These are phyloP conservation scores for Arxiozyma telluris DNA, from an alignment of 1,139 yeast genomes.

Conservation along the genomic window DNA sequence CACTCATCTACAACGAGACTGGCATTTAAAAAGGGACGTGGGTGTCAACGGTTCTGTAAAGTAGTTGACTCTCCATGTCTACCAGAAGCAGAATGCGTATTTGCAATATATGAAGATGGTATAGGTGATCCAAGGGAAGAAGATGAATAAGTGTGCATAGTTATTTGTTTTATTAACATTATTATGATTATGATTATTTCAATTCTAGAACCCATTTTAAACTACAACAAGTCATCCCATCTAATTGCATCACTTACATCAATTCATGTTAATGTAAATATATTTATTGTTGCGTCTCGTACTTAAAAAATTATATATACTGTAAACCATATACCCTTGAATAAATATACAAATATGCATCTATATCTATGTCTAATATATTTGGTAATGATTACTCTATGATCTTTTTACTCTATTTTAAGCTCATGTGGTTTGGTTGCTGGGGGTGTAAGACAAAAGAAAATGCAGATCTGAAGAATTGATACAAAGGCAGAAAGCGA, in stretches of 20 bases:
- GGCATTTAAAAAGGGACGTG: conserved; percentile 82
- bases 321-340: neutral
- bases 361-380: neutral
- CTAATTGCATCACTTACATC: neutral
- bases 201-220: too few species aligned
- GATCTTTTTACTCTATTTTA: too few species aligned
- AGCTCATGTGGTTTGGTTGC: neutral
- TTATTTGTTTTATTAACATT: neutral
- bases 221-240: too few species aligned
- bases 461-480: neutral
- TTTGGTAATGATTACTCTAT: neutral
- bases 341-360: too few species aligned
- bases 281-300: neutral
- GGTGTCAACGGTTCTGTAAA: conserved; percentile 86
- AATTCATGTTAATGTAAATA: neutral
- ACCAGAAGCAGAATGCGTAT: conserved; percentile 90
- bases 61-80: conserved; percentile 87
- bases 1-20: conserved; percentile 93
- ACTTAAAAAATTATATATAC: neutral
- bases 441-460: neutral
- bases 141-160: conserved; percentile 34
- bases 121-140: conserved; percentile 90
- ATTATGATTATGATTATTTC: too few species aligned
- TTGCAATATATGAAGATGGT: conserved; percentile 95
- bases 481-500: neutral